Base-by-base conservation (phyloP, 805 yeast genomes). In the Monosporozyma aquatica region DNA sequence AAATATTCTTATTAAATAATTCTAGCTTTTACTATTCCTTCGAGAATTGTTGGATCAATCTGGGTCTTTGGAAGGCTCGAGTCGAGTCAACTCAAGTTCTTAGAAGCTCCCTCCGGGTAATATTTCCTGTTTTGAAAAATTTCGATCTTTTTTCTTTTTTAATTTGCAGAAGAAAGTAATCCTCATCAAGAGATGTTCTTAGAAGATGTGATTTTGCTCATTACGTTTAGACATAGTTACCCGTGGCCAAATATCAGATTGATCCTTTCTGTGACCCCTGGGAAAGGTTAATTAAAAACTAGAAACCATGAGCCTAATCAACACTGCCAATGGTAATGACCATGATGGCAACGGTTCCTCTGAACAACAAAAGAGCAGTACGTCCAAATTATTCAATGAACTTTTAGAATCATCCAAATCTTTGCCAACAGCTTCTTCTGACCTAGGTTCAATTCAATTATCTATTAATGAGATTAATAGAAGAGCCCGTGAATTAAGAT, bases 381-480 rank as follows among this genome's bases (percentile, higher is more conserved):
- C 52, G 18, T 47, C 54, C 3, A 56, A 56, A 37, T 38, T 52
- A 38, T 67, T 87, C 49, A 77, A 77, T 47, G 95, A 87, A 55
- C 70, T 87, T 42, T 61, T 87, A 41, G 95, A 84, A 56, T 73
- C 89, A 1, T 80, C 95, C 0, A 72, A 75, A 47, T 82, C 82
- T 53, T 68, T 89, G 45, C 95, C 96, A 5, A 64, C 71, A 7
- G 57, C 70, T 49, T 68, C 68, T 41, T 74, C 81, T 36, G 87
- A 82, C 42, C 62, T 87, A 34, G 96, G 95, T 5, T 70, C 90
- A 2, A 78, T 89, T 41, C 87, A 84, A 59, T 70, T 87, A 47
- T 85, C 94, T 18, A 71, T 87, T 43, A 74, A 72, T 46, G 97
- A 89, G 66, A 75, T 90, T 56, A 78, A 78, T 51, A 74, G 78